Evolutionary conservation across 257 asterid species (phyloP), one percentile per base, ranked within the genome.

Genomic region (Solanum lignicaule): DNA sequence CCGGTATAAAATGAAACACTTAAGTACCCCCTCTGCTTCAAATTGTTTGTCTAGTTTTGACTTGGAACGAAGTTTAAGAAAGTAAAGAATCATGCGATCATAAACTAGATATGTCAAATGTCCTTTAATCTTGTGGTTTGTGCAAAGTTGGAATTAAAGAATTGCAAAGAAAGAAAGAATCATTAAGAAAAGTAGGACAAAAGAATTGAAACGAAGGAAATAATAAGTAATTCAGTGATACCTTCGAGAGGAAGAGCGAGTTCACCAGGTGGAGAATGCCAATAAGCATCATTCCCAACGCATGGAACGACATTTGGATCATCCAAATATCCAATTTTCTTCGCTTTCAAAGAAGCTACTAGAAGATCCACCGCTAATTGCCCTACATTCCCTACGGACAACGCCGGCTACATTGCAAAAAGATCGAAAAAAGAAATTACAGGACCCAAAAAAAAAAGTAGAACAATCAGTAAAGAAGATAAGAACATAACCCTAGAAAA

Each of bases 351-450:
- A 25, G 99, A 92, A 83, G 99, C 92, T 69, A 97, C 91, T 76
- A 97, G 86, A 39, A 95, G 91, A 94, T 97, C 99, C 92, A 94
- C 96, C 62, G 99, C 97, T 33, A 97, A 90, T 93, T 97, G 99
- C 14, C 99, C 99, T 9, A 95, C 99, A 86, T 97, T 97, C 86
- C 99, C 99, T 83, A 97, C 88, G 89, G 99, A 97, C 11, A 97
- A 82, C 52, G 99, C 98, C 89, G 99, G 99, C 99, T 97, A 73
- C 88, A 73, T 10, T 13, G 20, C 2, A 73, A 73, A 20, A 36
- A 25, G 21, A 85, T 9, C 7, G 35, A 62, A 7, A 7, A 55
- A 73, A 27, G 14, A 86, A n/a, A 38, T 85, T 46, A 78, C 48
- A 39, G 81, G 25, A 38, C 41, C 75, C 65, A 55, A 52, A 55